Evolutionary conservation across 1,284 basidiomycete species (phyloP).

Genomic region (Ganoderma resinaceum): DNA sequence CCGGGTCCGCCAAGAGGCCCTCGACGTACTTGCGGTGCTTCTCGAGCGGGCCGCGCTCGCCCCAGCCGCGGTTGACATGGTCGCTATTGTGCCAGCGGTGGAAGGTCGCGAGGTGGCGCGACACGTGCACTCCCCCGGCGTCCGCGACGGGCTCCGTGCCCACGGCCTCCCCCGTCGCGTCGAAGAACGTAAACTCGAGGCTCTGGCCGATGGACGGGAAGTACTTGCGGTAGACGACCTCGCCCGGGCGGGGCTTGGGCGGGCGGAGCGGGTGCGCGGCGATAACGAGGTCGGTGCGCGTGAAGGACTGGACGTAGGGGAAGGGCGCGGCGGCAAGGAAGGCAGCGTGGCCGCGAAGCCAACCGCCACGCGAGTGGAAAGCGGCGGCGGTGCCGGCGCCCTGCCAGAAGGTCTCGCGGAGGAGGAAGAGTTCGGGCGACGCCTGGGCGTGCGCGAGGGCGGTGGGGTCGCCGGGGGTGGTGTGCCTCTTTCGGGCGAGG

Average conservation of each 20-base stretch:
- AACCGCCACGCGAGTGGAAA: slow-evolving; percentile 47
- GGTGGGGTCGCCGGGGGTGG: slow-evolving; percentile 31
- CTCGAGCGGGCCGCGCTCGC: slow-evolving; percentile 55
- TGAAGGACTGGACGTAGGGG: slow-evolving; percentile 53
- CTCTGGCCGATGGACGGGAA: slow-evolving; percentile 50
- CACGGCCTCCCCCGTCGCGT: slow-evolving; percentile 37
- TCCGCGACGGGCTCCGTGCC: slow-evolving; percentile 37
- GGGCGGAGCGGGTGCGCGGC: slow-evolving; percentile 62
- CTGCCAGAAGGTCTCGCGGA: slow-evolving; percentile 59
- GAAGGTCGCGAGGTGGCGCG: slow-evolving; percentile 54
- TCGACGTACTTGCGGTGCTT: slow-evolving; percentile 56
- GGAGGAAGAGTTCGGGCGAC: slow-evolving; percentile 47
- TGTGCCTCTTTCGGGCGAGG: slow-evolving; percentile 29
- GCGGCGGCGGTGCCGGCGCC: slow-evolving; percentile 51
- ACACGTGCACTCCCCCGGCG: slow-evolving; percentile 32
- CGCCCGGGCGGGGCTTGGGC: slow-evolving; percentile 54
- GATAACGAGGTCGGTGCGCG: slow-evolving; percentile 54
- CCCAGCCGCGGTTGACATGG: slow-evolving; percentile 58
- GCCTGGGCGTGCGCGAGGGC: slow-evolving; percentile 19
- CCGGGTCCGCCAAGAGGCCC: slow-evolving; percentile 48
- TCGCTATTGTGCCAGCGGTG: slow-evolving; percentile 61
- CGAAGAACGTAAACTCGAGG: slow-evolving; percentile 54
- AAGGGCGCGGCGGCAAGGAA: slow-evolving; percentile 39
- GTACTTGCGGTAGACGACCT: slow-evolving; percentile 56
- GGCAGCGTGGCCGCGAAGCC: slow-evolving; percentile 45